Percentiles rank a stretch among this genome's conserved stretches.
phyloP scores from a whole-genome alignment of 192 early-diverging fungal genomes.

The Coemansia asiatica region DNA sequence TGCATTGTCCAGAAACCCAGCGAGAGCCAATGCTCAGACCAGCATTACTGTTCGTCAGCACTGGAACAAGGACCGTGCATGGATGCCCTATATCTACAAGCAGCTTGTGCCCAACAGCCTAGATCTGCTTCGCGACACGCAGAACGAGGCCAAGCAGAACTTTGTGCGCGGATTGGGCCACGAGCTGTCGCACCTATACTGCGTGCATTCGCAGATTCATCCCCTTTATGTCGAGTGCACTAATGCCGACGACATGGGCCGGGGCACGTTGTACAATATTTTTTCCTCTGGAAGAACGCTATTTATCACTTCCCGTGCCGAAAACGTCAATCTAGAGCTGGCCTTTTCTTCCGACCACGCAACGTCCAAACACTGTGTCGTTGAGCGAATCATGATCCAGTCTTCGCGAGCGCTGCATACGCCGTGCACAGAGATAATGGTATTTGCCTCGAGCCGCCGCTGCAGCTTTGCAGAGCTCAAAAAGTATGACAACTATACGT shows the following conservation, averaged over 20 bases:
- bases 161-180: constrained; percentile 7
- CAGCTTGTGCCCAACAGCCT: constrained; percentile 18
- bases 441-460: constrained; percentile 46
- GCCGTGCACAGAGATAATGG: constrained; percentile 51
- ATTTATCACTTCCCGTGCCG: constrained; percentile 20
- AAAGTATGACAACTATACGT: constrained; percentile 49
- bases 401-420: constrained; percentile 21
- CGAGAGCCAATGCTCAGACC: neutral
- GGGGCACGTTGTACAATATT: constrained; percentile 28
- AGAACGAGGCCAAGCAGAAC: constrained; percentile 3
- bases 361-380: constrained; percentile 18
- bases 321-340: constrained; percentile 50
- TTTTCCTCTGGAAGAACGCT: constrained; percentile 16
- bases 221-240: constrained; percentile 24
- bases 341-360: constrained; percentile 1
- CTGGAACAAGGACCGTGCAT: constrained; percentile 27
- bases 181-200: constrained; percentile 20
- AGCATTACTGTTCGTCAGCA: constrained; percentile 37
- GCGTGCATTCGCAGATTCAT: constrained; percentile 19
- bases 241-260: constrained; percentile 35
- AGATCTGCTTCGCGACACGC: constrained; percentile 5
- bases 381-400: constrained; percentile 39
- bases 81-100: constrained; percentile 44
- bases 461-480: constrained; percentile 30
- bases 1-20: neutral